Percentiles rank a stretch among this genome's conserved stretches.
Conservation (phyloP, 164 flowering plant species). For the Pachysandra terminalis region DNA sequence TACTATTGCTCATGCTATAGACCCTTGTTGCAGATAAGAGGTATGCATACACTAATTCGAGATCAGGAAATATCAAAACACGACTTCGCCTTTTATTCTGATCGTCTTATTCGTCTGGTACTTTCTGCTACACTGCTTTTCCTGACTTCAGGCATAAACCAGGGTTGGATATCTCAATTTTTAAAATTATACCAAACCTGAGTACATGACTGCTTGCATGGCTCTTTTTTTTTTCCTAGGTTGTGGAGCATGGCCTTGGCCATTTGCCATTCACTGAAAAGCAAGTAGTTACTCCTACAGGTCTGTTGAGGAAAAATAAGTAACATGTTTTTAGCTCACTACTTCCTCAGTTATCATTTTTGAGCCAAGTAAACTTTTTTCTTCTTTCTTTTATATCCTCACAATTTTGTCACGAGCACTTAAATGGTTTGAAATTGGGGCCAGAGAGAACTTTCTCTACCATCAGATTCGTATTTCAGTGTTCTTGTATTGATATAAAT, state of each 20-base stretch:
- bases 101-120: conserved; percentile 97
- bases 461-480: too few relatives aligned
- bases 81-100: conserved; percentile 94
- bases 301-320: conserved; percentile 27
- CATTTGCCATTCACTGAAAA: conserved; percentile 93
- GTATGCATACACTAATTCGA: conserved; percentile 95
- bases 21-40: conserved; percentile 66
- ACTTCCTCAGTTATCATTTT: too few relatives aligned
- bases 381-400: too few relatives aligned
- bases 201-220: conserved; percentile 5
- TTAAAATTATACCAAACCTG: not conserved
- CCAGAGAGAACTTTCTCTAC: too few relatives aligned
- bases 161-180: not conserved
- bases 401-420: too few relatives aligned
- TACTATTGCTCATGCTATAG: conserved; percentile 8
- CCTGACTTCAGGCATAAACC: not conserved
- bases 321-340: too few relatives aligned
- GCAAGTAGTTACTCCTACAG: conserved; percentile 94
- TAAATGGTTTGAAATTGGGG: too few relatives aligned
- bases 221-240: conserved; percentile 43
- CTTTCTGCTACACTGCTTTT: too few relatives aligned
- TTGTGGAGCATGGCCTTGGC: conserved; percentile 99
- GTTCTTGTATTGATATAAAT: too few relatives aligned
- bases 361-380: too few relatives aligned
- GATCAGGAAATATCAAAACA: conserved; percentile 87